Evolutionary conservation across 306 rosid genomes (phyloP).

Genomic region (Cicer cuneatum): DNA sequence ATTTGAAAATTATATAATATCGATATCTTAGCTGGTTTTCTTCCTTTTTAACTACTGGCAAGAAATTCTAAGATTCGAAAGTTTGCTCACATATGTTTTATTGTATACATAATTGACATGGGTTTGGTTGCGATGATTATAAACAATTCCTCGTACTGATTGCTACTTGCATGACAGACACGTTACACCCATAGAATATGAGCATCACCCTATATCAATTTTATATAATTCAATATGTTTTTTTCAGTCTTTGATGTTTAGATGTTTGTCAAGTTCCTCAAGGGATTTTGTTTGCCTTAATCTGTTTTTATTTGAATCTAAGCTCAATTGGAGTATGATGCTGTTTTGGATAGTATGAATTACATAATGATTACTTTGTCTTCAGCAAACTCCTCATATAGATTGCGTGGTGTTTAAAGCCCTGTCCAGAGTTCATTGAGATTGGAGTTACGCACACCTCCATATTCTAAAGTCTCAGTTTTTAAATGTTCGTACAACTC

Average conservation of each 20-base stretch:
- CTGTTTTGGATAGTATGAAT: not conserved
- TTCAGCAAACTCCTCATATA: not conserved
- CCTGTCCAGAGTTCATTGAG: not conserved
- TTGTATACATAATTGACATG: no score
- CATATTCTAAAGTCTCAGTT: no score
- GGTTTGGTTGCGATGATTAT: not conserved
- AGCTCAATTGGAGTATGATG: not conserved
- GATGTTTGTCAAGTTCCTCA: no score
- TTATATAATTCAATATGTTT: no score
- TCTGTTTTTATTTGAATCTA: not conserved
- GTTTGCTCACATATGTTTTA: no score
- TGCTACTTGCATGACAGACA: slow-evolving; percentile 18
- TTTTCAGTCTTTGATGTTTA: no score
- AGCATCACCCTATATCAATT: not conserved
- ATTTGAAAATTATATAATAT: not conserved
- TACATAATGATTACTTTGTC: not conserved
- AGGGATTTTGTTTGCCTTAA: not conserved
- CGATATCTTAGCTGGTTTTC: no score
- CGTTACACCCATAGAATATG: slow-evolving; percentile 26
- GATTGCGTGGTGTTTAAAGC: slow-evolving; percentile 6
- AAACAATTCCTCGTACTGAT: slow-evolving; percentile 19
- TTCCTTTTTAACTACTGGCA: no score
- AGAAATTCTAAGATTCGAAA: no score
- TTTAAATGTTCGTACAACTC: no score
- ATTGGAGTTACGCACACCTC: no score